Conservation (phyloP, 345 rosid genomes). For the Salix udensis region DNA sequence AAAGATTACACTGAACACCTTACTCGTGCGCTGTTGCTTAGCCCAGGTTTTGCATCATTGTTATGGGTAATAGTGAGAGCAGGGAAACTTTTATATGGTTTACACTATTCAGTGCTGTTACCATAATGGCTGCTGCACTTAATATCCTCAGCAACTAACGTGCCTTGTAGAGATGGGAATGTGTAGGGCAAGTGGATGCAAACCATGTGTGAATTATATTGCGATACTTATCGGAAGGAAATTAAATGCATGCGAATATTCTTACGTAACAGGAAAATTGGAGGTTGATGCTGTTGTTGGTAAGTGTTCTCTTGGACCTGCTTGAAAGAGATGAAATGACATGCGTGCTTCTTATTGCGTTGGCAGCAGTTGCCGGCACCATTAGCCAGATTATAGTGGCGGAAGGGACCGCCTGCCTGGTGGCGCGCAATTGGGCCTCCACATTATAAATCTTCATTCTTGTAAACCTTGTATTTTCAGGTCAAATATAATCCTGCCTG, state of each 20-base stretch:
- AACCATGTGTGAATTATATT: not conserved
- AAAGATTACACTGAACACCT: not conserved
- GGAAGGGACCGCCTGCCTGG: not conserved
- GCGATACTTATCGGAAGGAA: not conserved
- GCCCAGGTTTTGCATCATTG: not conserved
- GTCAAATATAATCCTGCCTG: not conserved
- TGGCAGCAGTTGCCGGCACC: constrained; percentile 1
- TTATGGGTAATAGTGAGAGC: not conserved
- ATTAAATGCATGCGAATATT: not conserved
- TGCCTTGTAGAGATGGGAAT: not conserved
- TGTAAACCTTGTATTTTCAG: not conserved
- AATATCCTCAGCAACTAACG: not conserved
- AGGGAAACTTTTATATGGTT: not conserved
- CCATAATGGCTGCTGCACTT: not conserved
- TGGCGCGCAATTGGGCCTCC: not conserved
- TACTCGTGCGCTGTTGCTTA: not conserved
- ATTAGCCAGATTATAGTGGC: not conserved
- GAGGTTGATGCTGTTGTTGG: not conserved
- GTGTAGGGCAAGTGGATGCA: not conserved
- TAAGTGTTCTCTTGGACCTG: not conserved
- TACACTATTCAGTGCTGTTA: not conserved
- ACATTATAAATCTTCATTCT: not conserved
- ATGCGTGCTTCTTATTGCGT: not conserved
- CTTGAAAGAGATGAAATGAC: not conserved
- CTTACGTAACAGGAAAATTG: not conserved